These are phyloP conservation scores for Chalciporus piperatus DNA, from an alignment of 768 basidiomycete genomes.

Conservation along the genomic window DNA sequence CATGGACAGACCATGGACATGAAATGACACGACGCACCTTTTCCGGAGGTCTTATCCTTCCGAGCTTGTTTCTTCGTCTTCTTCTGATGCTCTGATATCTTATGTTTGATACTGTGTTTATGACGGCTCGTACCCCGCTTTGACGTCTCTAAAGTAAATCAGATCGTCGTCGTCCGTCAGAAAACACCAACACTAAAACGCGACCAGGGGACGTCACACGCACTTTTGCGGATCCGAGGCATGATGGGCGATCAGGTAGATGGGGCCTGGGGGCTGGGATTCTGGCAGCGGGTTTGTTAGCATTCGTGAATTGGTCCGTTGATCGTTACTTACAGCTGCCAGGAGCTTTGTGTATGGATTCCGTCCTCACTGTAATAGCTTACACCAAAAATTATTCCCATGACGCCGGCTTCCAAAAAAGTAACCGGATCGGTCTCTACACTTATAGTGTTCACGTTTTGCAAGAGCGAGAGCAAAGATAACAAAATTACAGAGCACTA, in stretches of 20 bases:
- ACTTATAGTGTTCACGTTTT: too few species aligned
- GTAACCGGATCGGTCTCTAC: background rate
- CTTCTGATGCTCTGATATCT: conserved; percentile 71
- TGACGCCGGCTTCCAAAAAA: background rate
- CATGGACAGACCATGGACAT: too few species aligned
- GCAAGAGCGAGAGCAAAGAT: too few species aligned
- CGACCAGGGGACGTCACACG: conserved; percentile 15
- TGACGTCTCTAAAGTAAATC: conserved; percentile 65
- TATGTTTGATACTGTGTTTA: conserved; percentile 69
- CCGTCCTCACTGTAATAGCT: background rate
- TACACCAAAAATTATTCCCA: background rate
- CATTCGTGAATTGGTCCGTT: background rate
- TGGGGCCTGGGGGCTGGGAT: background rate
- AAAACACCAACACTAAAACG: background rate
- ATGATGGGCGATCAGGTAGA: conserved; percentile 31
- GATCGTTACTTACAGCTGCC: background rate
- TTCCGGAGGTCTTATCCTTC: conserved; percentile 78
- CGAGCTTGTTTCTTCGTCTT: conserved; percentile 74
- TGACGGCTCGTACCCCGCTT: conserved; percentile 74
- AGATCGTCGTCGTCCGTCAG: background rate
- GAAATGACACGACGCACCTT: conserved; percentile 48
- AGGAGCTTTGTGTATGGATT: background rate
- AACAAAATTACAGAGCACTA: too few species aligned
- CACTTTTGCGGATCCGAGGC: conserved; percentile 73
- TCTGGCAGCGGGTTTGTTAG: background rate